Conservation (phyloP, 345 rosid species). For the Acer yangbiense region DNA sequence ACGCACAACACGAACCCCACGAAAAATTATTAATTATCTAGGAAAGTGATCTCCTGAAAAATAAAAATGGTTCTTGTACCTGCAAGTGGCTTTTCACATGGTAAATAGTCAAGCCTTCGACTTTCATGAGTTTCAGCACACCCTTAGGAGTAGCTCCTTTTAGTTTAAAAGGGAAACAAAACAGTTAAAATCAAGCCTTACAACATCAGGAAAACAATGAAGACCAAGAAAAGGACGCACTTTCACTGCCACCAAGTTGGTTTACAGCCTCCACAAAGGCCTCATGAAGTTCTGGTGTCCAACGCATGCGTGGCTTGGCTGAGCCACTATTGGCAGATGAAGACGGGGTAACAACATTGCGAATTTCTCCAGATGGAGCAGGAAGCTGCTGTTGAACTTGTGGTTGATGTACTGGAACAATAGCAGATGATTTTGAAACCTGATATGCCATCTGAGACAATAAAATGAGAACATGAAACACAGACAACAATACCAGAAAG, state of each 20-base stretch:
- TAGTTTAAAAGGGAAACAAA: conserved; percentile 23
- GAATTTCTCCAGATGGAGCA: conserved; percentile 56
- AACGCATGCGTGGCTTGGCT: conserved; percentile 86
- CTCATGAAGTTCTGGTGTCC: conserved; percentile 95
- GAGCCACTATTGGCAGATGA: conserved; percentile 61
- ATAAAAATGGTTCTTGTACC: conserved; percentile 40
- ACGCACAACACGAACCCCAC: background rate
- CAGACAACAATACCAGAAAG: conserved; percentile 12
- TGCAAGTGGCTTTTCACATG: conserved; percentile 96
- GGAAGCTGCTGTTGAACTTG: conserved; percentile 50
- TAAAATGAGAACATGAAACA: conserved; percentile 29
- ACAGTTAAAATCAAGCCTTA: conserved; percentile 27
- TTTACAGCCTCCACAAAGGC: conserved; percentile 89
- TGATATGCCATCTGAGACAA: conserved; percentile 57
- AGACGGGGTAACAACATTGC: conserved; percentile 41
- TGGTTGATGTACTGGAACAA: conserved; percentile 39
- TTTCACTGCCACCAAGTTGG: conserved; percentile 82
- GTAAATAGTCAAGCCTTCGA: conserved; percentile 81
- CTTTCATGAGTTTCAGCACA: conserved; percentile 87
- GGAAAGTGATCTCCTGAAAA: background rate
- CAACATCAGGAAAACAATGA: background rate
- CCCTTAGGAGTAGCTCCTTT: conserved; percentile 95
- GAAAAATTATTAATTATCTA: background rate
- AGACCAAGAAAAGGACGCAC: conserved; percentile 38
- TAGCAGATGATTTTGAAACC: conserved; percentile 43